These are phyloP conservation scores for Mycena epipterygia DNA, from an alignment of 768 basidiomycete species.

Conservation along the genomic window DNA sequence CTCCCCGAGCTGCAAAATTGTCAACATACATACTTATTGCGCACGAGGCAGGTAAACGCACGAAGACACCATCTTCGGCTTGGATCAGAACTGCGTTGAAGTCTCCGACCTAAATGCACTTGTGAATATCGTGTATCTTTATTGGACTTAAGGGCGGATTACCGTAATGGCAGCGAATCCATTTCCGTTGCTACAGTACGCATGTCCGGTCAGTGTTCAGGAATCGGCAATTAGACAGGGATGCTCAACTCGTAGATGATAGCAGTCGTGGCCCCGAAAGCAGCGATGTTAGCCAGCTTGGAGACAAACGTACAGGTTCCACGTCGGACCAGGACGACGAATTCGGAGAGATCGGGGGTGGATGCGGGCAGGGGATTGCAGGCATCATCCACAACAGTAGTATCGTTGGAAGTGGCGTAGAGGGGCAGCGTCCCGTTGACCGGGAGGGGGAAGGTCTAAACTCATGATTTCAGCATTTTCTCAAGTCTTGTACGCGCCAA, in stretches of 20 bases:
- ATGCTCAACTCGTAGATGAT: slow-evolving; percentile 69
- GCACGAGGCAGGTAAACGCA: slow-evolving; percentile 43
- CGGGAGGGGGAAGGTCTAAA: slow-evolving; percentile 57
- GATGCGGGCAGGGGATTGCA: slow-evolving; percentile 68
- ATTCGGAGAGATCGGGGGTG: slow-evolving; percentile 67
- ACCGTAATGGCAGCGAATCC: slow-evolving; percentile 57
- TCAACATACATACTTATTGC: background rate
- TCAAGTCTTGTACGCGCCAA: background rate
- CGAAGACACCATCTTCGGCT: slow-evolving; percentile 68
- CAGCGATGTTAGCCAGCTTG: slow-evolving; percentile 58
- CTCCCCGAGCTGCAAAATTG: slow-evolving; percentile 57
- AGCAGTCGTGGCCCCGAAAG: slow-evolving; percentile 62
- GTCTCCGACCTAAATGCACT: slow-evolving; percentile 48
- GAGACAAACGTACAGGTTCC: slow-evolving; percentile 70
- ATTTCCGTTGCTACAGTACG: slow-evolving; percentile 59
- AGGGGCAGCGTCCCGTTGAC: slow-evolving; percentile 63
- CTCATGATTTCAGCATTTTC: background rate
- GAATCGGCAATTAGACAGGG: background rate
- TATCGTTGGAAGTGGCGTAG: slow-evolving; percentile 71
- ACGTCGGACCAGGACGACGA: slow-evolving; percentile 68
- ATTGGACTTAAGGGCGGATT: background rate
- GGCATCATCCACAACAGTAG: slow-evolving; percentile 66
- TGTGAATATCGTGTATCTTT: background rate
- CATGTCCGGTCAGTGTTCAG: background rate
- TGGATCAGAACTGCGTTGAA: slow-evolving; percentile 67